Percentiles rank a stretch among this genome's conserved stretches.
Conservation (phyloP, 1,284 basidiomycete species). For the Fistulinella cinereoalba region DNA sequence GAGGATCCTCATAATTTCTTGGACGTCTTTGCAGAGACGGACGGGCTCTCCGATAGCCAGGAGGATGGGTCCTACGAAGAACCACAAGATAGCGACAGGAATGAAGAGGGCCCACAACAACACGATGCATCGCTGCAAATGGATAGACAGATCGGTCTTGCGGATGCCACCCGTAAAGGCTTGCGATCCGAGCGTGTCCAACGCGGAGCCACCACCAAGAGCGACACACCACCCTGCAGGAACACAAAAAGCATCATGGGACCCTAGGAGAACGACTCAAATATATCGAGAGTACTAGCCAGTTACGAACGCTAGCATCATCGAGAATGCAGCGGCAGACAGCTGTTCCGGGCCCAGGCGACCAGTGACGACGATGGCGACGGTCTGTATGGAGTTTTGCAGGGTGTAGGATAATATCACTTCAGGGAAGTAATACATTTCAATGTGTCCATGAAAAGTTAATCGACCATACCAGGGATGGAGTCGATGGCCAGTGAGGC, state of each 20-base stretch:
- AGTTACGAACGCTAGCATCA: slow-evolving; percentile 76
- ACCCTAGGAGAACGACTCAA: slow-evolving; percentile 37
- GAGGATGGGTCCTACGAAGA: slow-evolving; percentile 56
- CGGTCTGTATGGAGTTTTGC: slow-evolving; percentile 71
- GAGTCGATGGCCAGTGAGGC: slow-evolving; percentile 51
- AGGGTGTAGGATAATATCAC: slow-evolving; percentile 65
- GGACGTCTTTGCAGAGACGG: slow-evolving; percentile 54
- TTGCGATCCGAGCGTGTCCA: slow-evolving; percentile 75
- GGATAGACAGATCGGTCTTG: slow-evolving; percentile 61
- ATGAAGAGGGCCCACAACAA: slow-evolving; percentile 61
- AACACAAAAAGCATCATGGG: slow-evolving; percentile 45
- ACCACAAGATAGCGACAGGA: slow-evolving; percentile 61
- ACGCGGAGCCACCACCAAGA: slow-evolving; percentile 71
- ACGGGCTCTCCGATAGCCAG: slow-evolving; percentile 60
- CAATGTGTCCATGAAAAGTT: not conserved
- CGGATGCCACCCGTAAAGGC: slow-evolving; percentile 62
- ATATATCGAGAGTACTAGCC: slow-evolving; percentile 48
- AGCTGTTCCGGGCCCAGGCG: slow-evolving; percentile 66
- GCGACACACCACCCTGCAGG: slow-evolving; percentile 68
- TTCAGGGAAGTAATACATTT: slow-evolving; percentile 17
- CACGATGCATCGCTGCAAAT: slow-evolving; percentile 65
- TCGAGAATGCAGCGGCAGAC: slow-evolving; percentile 66
- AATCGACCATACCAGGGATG: slow-evolving; percentile 44
- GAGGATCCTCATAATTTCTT: slow-evolving; percentile 61
- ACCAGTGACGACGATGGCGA: slow-evolving; percentile 59